These are phyloP conservation scores for Cymbopogon citratus DNA, from an alignment of 176 grass and related monocot genomes.

Conservation along the genomic window DNA sequence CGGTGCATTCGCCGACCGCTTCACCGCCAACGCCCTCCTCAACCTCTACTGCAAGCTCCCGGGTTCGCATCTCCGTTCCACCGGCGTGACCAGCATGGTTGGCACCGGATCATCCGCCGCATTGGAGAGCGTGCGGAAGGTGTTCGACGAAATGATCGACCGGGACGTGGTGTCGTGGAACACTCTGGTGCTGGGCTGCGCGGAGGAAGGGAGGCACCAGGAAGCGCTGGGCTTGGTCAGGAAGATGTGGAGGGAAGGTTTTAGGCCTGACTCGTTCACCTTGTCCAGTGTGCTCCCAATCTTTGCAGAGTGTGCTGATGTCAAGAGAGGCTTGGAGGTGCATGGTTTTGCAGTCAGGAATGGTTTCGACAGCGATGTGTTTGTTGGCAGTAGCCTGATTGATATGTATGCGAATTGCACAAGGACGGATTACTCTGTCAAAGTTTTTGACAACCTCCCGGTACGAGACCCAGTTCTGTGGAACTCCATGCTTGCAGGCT, in stretches of 20 bases:
- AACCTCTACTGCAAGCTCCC: constrained; percentile 65
- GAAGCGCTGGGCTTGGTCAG: constrained; percentile 44
- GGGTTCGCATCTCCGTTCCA: not conserved
- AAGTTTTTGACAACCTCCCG: constrained; percentile 43
- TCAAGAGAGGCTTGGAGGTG: constrained; percentile 50
- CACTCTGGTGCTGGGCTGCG: constrained; percentile 40
- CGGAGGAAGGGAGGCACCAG: constrained; percentile 36
- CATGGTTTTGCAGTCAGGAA: constrained; percentile 56
- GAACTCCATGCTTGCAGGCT: constrained; percentile 60
- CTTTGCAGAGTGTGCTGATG: constrained; percentile 46
- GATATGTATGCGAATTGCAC: constrained; percentile 67
- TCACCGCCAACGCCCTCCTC: constrained; percentile 55
- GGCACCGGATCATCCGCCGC: not conserved
- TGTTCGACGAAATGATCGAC: constrained; percentile 61
- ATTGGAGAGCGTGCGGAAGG: constrained; percentile 26
- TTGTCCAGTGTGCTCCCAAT: constrained; percentile 60
- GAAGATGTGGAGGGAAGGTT: constrained; percentile 42
- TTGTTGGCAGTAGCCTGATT: constrained; percentile 64
- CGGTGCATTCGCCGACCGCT: constrained; percentile 42
- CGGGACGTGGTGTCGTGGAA: constrained; percentile 66
- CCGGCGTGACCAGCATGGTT: not conserved
- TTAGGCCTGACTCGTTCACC: constrained; percentile 59
- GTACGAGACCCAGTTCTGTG: constrained; percentile 44
- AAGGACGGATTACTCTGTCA: constrained; percentile 35
- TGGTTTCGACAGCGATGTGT: constrained; percentile 36